Percentiles rank a stretch among this genome's conserved stretches.
phyloP scores from a whole-genome alignment of 202 grass and related monocot species.

The Panicum hallii region DNA sequence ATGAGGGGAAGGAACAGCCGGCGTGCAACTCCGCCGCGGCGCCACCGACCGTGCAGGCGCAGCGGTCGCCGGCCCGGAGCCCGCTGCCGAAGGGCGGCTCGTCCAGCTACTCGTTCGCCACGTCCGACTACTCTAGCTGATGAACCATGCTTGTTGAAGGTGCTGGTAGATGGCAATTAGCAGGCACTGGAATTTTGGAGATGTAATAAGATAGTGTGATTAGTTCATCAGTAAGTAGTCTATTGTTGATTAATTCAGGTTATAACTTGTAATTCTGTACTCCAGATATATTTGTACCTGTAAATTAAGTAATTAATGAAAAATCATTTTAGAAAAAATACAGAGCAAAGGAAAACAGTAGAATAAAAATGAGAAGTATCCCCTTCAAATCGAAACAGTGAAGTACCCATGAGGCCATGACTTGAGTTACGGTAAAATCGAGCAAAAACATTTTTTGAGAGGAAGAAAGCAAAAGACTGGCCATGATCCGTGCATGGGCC shows the following conservation, averaged over 20 bases:
- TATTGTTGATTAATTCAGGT: slow-evolving; percentile 41
- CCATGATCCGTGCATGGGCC: background rate
- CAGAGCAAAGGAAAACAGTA: background rate
- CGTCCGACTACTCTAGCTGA: slow-evolving; percentile 84
- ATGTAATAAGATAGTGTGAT: slow-evolving; percentile 43
- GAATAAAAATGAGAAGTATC: background rate
- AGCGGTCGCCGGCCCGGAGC: slow-evolving; percentile 42
- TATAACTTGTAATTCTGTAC: slow-evolving; percentile 36
- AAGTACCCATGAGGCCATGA: too few relatives aligned
- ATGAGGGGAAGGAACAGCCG: slow-evolving; percentile 58
- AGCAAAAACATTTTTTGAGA: background rate
- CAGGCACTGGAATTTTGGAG: slow-evolving; percentile 27
- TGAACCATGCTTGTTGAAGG: slow-evolving; percentile 1
- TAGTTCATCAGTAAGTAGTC: slow-evolving; percentile 42
- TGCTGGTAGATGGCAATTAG: slow-evolving; percentile 15
- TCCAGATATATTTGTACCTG: slow-evolving; percentile 32
- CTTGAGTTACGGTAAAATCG: too few relatives aligned
- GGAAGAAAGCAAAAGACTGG: background rate
- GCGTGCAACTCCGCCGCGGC: background rate
- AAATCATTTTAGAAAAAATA: background rate
- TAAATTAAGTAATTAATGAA: slow-evolving; percentile 46
- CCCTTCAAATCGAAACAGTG: too few relatives aligned
- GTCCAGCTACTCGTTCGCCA: slow-evolving; percentile 82
- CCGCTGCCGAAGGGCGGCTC: slow-evolving; percentile 54
- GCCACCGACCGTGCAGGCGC: background rate